A percentile compares a stretch with the other conserved stretches of the same genome.
These are phyloP conservation scores for Cordyceps tenuipes DNA, from an alignment of 2,329 filamentous ascomycete species.

Conservation along the genomic window DNA sequence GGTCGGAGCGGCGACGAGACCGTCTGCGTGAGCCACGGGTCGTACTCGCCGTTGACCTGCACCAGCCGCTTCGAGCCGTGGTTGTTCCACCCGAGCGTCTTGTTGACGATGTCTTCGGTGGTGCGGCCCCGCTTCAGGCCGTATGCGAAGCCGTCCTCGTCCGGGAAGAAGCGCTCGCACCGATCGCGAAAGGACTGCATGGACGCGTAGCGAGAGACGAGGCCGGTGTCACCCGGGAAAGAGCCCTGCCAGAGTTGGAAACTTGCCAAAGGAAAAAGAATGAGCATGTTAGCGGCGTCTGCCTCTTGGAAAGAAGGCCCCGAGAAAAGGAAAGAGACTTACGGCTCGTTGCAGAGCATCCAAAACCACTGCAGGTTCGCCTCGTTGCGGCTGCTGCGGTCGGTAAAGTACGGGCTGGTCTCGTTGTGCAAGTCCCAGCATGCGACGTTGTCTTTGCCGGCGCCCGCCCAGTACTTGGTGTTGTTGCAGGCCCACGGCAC, in stretches of 20 bases:
- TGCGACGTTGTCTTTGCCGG: not conserved
- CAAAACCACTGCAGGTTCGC: conserved; percentile 10
- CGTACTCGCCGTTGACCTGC: conserved; percentile 11
- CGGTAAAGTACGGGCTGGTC: conserved; percentile 1
- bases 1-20: conserved; percentile 10
- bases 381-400: conserved; percentile 2
- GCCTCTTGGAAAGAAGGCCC: too few species aligned
- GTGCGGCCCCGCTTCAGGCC: conserved; percentile 32
- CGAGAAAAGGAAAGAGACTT: not conserved
- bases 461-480: not conserved
- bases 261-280: not conserved
- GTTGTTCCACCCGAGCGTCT: conserved; percentile 5
- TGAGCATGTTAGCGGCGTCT: not conserved
- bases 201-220: not conserved
- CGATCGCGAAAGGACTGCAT: conserved; percentile 2
- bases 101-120: conserved; percentile 25
- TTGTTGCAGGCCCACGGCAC: conserved; percentile 5
- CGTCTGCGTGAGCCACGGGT: conserved; percentile 6
- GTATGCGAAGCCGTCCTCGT: conserved; percentile 9
- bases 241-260: conserved; percentile 10
- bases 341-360: conserved; percentile 12
- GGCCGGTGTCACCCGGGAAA: conserved; percentile 3
- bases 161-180: conserved; percentile 11
- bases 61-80: conserved; percentile 10
- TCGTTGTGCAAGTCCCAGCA: conserved; percentile 10